Evolutionary conservation across 257 asterid species (phyloP).

Genomic region (Datura wrightii): DNA sequence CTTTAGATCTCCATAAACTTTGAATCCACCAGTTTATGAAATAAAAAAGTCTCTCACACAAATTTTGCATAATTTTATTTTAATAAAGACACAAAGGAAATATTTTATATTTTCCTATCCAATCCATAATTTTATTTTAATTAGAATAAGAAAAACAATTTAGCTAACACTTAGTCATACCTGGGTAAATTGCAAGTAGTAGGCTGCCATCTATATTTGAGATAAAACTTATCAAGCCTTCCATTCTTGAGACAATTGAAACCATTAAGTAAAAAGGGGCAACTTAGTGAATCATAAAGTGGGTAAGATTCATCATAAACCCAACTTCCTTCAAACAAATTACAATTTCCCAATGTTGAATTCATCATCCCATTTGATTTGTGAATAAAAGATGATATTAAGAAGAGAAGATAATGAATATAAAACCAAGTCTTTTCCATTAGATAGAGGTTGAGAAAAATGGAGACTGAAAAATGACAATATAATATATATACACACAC

Average conservation of each 20-base stretch:
- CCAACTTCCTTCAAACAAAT: constrained; percentile 60
- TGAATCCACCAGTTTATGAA: no score
- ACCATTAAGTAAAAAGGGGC: constrained; percentile 53
- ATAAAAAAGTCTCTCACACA: no score
- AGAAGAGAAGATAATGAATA: background rate
- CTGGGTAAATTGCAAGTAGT: constrained; percentile 52
- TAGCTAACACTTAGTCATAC: constrained; percentile 33
- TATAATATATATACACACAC: background rate
- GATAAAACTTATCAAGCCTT: constrained; percentile 49
- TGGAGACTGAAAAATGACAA: background rate
- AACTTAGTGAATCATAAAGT: constrained; percentile 43
- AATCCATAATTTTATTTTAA: background rate
- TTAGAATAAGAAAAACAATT: background rate
- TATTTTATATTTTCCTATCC: no score
- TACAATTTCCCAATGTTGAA: constrained; percentile 37
- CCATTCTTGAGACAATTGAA: constrained; percentile 59
- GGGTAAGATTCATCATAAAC: constrained; percentile 55
- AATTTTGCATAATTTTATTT: no score
- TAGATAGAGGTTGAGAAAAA: background rate
- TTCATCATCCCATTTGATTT: constrained; percentile 20
- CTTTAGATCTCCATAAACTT: no score
- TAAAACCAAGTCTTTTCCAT: background rate
- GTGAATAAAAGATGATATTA: constrained; percentile 7
- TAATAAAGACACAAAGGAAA: no score
- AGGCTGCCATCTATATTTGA: constrained; percentile 51